phyloP scores from a whole-genome alignment of 805 yeast genomes.

The Metschnikowia sp. region DNA sequence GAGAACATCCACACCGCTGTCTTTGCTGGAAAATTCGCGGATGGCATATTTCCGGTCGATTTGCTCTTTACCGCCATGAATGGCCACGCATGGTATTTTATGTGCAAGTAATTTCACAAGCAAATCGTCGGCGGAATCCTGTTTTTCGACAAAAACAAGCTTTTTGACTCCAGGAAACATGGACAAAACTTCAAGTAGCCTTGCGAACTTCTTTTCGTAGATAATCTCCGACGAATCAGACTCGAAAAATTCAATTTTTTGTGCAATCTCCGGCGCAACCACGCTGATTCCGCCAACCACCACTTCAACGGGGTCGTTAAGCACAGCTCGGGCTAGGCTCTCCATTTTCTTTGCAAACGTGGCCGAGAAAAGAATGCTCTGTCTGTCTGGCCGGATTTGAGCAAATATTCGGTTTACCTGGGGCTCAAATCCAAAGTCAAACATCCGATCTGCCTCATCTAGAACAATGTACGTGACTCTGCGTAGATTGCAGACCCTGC shows the following conservation, averaged over 20 bases:
- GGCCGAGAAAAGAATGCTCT: slow-evolving; percentile 89
- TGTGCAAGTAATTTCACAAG: slow-evolving; percentile 48
- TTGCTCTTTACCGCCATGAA: slow-evolving; percentile 94
- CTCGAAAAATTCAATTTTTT: slow-evolving; percentile 60
- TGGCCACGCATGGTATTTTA: slow-evolving; percentile 59
- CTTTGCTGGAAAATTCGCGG: slow-evolving; percentile 54
- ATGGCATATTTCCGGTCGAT: slow-evolving; percentile 75
- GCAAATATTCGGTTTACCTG: slow-evolving; percentile 80
- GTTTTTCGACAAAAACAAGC: slow-evolving; percentile 84
- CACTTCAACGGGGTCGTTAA: slow-evolving; percentile 68
- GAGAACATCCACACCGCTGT: slow-evolving; percentile 57
- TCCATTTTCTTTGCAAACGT: slow-evolving; percentile 86
- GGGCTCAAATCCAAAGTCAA: slow-evolving; percentile 96
- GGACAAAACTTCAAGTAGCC: slow-evolving; percentile 55
- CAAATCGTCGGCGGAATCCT: slow-evolving; percentile 76
- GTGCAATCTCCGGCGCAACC: slow-evolving; percentile 78
- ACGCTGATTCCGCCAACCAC: slow-evolving; percentile 76
- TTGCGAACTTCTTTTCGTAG: slow-evolving; percentile 45
- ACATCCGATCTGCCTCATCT: slow-evolving; percentile 96
- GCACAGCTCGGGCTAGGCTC: slow-evolving; percentile 60
- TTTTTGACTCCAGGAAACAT: slow-evolving; percentile 48
- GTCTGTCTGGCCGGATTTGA: slow-evolving; percentile 79
- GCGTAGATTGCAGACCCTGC: slow-evolving; percentile 64
- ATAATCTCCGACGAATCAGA: slow-evolving; percentile 7
- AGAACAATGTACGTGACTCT: slow-evolving; percentile 79